These are phyloP conservation scores for Diaporthe vexans DNA, from an alignment of 2,329 filamentous ascomycete species.

Conservation along the genomic window DNA sequence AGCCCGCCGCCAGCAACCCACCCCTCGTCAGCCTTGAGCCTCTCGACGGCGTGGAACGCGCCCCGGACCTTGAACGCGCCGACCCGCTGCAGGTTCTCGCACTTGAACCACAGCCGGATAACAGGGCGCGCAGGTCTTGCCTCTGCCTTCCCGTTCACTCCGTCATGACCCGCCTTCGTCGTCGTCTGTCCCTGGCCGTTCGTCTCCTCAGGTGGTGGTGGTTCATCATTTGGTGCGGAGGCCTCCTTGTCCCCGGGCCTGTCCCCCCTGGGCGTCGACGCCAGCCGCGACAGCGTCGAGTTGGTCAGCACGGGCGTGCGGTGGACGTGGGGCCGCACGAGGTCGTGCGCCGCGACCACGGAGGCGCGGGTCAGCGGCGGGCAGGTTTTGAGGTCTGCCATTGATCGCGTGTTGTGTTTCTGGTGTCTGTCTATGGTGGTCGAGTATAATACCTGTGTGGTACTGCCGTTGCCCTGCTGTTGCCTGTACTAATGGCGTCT, in stretches of 20 bases:
- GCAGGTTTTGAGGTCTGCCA: conserved; percentile 68
- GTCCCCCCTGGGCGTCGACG: conserved; percentile 75
- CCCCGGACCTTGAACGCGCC: conserved; percentile 95
- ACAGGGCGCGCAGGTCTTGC: conserved; percentile 67
- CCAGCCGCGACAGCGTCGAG: conserved; percentile 79
- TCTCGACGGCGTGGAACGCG: conserved; percentile 86
- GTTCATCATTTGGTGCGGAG: too few species aligned
- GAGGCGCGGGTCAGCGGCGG: conserved; percentile 80
- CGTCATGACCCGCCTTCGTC: too few species aligned
- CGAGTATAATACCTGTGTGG: neutral
- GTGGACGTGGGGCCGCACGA: conserved; percentile 84
- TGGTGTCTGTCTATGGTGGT: neutral
- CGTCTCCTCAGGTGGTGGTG: conserved; percentile 56
- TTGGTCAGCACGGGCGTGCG: conserved; percentile 87
- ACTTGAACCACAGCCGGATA: conserved; percentile 91
- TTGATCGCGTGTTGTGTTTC: conserved; percentile 45
- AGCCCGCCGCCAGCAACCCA: conserved; percentile 72
- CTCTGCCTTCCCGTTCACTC: conserved; percentile 31
- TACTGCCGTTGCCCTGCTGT: neutral
- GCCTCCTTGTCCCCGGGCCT: conserved; percentile 61
- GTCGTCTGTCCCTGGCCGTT: too few species aligned
- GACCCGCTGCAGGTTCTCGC: conserved; percentile 91
- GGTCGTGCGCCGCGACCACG: conserved; percentile 77
- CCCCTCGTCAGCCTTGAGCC: conserved; percentile 74
- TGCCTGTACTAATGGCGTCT: neutral